phyloP scores from a whole-genome alignment of 495 filamentous ascomycete species.

The Hypomontagnella submonticulosa region DNA sequence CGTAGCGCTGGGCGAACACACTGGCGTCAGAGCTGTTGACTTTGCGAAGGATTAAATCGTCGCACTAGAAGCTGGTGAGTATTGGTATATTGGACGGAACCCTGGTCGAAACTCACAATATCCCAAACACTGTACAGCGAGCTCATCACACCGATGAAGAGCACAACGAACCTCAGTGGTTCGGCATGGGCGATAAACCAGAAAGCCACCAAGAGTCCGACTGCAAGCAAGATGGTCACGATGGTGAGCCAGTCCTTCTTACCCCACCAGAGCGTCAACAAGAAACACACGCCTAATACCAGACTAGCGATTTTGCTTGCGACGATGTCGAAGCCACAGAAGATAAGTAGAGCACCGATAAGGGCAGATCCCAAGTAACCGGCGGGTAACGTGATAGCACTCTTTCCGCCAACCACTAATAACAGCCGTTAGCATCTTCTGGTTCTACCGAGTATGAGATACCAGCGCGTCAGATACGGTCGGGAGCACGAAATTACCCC shows the following conservation, averaged over 20 bases:
- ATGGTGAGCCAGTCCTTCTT: constrained; percentile 81
- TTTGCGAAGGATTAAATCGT: constrained; percentile 84
- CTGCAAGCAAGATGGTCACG: constrained; percentile 71
- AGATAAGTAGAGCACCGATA: constrained; percentile 80
- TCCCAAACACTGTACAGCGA: constrained; percentile 84
- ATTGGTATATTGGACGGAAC: constrained; percentile 18
- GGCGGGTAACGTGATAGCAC: constrained; percentile 77
- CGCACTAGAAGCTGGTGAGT: constrained; percentile 61
- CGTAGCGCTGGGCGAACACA: constrained; percentile 80
- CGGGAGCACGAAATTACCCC: constrained; percentile 22
- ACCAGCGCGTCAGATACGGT: too few species aligned
- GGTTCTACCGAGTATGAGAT: constrained; percentile 63
- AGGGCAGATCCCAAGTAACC: constrained; percentile 80
- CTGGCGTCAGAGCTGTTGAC: constrained; percentile 85
- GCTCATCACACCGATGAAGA: constrained; percentile 86
- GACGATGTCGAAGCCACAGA: constrained; percentile 83
- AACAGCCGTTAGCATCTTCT: constrained; percentile 77
- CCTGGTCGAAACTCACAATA: constrained; percentile 66
- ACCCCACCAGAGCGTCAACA: constrained; percentile 84
- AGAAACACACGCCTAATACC: constrained; percentile 75
- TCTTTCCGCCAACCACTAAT: constrained; percentile 74
- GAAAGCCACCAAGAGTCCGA: constrained; percentile 76
- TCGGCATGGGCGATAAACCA: constrained; percentile 85
- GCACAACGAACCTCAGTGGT: constrained; percentile 76
- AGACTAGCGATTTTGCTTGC: constrained; percentile 82